Conservation (phyloP, 225 moss, liverwort and hornwort genomes). For the Pseudisothecium myosuroides region DNA sequence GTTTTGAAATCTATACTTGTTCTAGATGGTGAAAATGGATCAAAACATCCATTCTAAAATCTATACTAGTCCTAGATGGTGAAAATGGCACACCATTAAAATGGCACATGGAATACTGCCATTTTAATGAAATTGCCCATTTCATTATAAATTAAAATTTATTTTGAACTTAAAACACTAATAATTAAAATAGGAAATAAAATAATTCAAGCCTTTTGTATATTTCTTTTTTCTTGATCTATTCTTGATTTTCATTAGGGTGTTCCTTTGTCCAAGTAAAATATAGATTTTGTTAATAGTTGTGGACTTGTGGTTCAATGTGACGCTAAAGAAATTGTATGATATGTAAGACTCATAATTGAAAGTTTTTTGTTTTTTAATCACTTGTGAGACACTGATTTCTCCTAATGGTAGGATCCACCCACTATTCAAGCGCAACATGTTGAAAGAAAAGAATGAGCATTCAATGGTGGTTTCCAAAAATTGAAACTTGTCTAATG, state of each 20-base stretch:
- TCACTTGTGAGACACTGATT: neutral
- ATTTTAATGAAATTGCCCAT: too few species aligned
- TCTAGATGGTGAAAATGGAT: too few species aligned
- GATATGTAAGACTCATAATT: neutral
- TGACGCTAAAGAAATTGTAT: neutral
- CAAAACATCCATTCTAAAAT: too few species aligned
- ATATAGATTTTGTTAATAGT: neutral
- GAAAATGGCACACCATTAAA: too few species aligned
- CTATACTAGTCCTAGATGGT: too few species aligned
- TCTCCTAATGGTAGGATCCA: neutral
- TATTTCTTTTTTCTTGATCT: neutral
- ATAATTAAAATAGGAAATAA: neutral
- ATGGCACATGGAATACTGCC: too few species aligned
- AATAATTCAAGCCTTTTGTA: too few species aligned
- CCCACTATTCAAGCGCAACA: fast-evolving
- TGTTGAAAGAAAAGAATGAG: neutral
- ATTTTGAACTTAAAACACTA: neutral
- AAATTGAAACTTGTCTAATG: neutral
- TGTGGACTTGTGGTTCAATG: too few species aligned
- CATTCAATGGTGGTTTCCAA: neutral
- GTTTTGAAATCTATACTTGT: too few species aligned
- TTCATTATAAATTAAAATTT: neutral
- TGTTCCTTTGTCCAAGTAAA: neutral
- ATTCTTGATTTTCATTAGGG: neutral
- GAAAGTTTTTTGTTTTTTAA: neutral